Conservation (phyloP, 1,284 basidiomycete species). For the Ustilago crameri region DNA sequence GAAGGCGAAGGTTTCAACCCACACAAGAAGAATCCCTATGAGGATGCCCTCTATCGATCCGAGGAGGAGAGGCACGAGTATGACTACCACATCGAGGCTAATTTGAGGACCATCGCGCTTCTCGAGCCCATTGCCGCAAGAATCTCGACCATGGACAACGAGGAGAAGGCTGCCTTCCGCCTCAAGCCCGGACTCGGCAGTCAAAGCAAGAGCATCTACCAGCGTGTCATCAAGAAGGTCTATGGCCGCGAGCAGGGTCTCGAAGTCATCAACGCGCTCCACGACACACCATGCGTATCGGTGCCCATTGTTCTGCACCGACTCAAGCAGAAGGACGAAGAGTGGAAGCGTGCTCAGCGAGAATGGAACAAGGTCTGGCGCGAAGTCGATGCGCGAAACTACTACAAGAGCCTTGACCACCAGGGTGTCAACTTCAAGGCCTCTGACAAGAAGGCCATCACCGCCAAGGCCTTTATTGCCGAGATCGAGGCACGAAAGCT, state of each 20-base stretch:
- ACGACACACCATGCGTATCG: slow-evolving; percentile 89
- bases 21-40: slow-evolving; percentile 96
- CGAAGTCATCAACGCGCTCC: slow-evolving; percentile 89
- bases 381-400: slow-evolving; percentile 92
- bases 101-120: slow-evolving; percentile 88
- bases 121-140: slow-evolving; percentile 89
- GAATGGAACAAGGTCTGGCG: slow-evolving; percentile 98
- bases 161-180: slow-evolving; percentile 85
- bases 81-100: slow-evolving; percentile 93
- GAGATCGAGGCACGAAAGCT: slow-evolving; percentile 85
- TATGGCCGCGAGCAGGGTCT: slow-evolving; percentile 85
- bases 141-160: slow-evolving; percentile 87
- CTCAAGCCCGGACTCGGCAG: slow-evolving; percentile 90
- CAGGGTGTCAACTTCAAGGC: slow-evolving; percentile 94
- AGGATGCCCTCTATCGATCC: slow-evolving; percentile 93
- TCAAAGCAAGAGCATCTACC: slow-evolving; percentile 86
- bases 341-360: slow-evolving; percentile 92
- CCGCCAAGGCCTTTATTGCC: slow-evolving; percentile 85
- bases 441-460: slow-evolving; percentile 95
- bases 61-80: slow-evolving; percentile 99
- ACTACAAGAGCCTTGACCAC: slow-evolving; percentile 92
- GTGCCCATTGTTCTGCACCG: slow-evolving; percentile 91
- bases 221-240: slow-evolving; percentile 92
- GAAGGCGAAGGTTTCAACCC: slow-evolving; percentile 94
- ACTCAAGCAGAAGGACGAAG: slow-evolving; percentile 93